Evolutionary conservation across 345 rosid genomes (phyloP), one percentile per base, ranked within the genome.

Genomic region (Eucalyptus pauciflora): DNA sequence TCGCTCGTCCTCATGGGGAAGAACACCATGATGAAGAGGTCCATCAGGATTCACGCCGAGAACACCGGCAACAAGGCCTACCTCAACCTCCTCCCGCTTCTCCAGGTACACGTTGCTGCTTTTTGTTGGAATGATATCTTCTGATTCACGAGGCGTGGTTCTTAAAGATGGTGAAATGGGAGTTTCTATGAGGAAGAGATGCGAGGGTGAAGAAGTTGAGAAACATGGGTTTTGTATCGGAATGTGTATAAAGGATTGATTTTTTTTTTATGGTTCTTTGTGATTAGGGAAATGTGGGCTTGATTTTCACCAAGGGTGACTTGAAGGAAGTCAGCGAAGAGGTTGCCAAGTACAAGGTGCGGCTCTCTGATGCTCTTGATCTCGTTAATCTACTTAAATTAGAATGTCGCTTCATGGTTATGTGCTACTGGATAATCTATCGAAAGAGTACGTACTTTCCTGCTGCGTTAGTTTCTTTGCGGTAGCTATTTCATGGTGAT

Each of bases 251-350:
- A 49, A 41, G 60, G 1, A 86, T 54, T 52, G n/a, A 51, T 33
- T 29, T n/a, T 37, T 37, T 52, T 86, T 52, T 13, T 8, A 50
- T 86, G 87, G 87, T 33, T 50, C 64, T 9, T 89, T 50, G 46
- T 88, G 27, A 14, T 76, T 9, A 97, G 99, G 99, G 99, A 7
- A 97, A 97, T 71, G 98, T 97, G 50, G 99, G 99, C 8, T 92
- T 97, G 94, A 96, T 97, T 88, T 97, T 97, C 93, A 97, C 99
- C 11, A 97, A 97, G 91, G 99, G 99, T 90, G 99, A 97, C 89
- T 93, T 97, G 91, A 97, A 97, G 93, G 99, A 97, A 95, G 99
- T 97, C 87, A 95, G 98, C 4, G 99, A 96, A 88, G 99, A 96
- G 91, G 98, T 97, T 86, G 96, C 96, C 46, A 96, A 96, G 91